phyloP scores from a whole-genome alignment of 768 basidiomycete genomes.

The Amanita subjunquillea region DNA sequence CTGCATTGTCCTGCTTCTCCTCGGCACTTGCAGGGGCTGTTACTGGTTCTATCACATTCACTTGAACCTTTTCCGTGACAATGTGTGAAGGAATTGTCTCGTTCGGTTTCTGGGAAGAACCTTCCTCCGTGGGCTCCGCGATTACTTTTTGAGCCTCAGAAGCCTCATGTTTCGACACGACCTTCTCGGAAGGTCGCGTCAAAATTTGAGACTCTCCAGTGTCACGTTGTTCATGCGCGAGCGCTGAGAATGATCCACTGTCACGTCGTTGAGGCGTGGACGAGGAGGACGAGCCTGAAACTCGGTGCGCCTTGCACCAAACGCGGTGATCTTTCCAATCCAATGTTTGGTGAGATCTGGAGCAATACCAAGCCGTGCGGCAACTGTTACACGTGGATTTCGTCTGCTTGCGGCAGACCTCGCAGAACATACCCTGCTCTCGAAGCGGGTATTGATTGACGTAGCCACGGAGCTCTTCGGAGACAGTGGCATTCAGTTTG shows the following conservation, averaged over 20 bases:
- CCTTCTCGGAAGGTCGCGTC: not conserved
- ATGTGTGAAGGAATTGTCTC: not conserved
- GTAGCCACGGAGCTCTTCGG: constrained; percentile 2
- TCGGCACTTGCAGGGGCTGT: not conserved
- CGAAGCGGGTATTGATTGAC: constrained; percentile 4
- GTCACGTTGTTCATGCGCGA: not conserved
- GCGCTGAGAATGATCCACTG: not conserved
- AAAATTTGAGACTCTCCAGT: not conserved
- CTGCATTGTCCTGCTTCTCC: not conserved
- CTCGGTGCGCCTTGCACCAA: constrained; percentile 3
- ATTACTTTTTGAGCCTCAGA: not conserved
- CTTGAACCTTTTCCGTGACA: not conserved
- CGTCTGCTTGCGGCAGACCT: constrained; percentile 1
- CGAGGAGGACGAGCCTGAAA: not conserved
- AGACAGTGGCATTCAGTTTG: not conserved
- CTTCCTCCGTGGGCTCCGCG: not conserved
- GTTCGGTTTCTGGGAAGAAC: not conserved
- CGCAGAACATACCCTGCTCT: constrained; percentile 5
- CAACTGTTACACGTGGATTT: constrained; percentile 4
- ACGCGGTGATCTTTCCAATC: constrained; percentile 3
- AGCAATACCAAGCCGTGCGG: constrained; percentile 6
- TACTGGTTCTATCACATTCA: not conserved
- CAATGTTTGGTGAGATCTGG: constrained; percentile 3
- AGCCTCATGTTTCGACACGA: not conserved
- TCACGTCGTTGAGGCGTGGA: not conserved